Evolutionary conservation across 495 filamentous ascomycete species (phyloP), one percentile per base, ranked within the genome.

Genomic region (Hamigera avellanea): DNA sequence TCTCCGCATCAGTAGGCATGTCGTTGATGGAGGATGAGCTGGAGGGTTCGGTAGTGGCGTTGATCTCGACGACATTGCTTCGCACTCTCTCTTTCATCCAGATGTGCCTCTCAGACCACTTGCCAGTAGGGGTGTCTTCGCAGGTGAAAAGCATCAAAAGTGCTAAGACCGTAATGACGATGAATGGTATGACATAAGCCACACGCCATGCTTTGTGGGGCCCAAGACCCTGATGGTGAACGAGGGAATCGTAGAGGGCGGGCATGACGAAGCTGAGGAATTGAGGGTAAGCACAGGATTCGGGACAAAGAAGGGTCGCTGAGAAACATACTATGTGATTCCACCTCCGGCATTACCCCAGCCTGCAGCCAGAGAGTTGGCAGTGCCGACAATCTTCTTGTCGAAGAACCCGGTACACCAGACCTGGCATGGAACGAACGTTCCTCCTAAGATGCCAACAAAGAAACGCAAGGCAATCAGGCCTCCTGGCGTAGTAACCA

Each of bases 351-450:
- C 74, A 42, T 95, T 96, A 25, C 89, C 89, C 54, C 81, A 78
- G 2, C 89, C 89, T 34, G 75, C 89, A 9, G 86, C 79, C 2
- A 96, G 60, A 6, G 86, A 79, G 50, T 95, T 96, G 39, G 88
- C 85, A 3, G 84, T 84, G 23, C 89, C 89, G 15, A 96, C 83
- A 13, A 95, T 75, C 50, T 85, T 93, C 66, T 93, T 95, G 64
- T 96, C 89, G 49, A 91, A 94, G 67, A 89, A 95, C 1, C 82
- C 87, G 0, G 89, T 95, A 19, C 80, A 83, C 88, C 89, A 96
- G 6, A 95, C 89, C 46, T 94, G 89, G 56, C 89, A 95, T 2
- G 89, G 89, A 2, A 96, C 88, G 43, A 96, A 96, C 4, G 73
- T 73, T 0, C 81, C 89, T 19, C 89, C 89, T 1, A 96, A 71